Conservation (phyloP, 2,329 filamentous ascomycete genomes). For the Apiospora marii region DNA sequence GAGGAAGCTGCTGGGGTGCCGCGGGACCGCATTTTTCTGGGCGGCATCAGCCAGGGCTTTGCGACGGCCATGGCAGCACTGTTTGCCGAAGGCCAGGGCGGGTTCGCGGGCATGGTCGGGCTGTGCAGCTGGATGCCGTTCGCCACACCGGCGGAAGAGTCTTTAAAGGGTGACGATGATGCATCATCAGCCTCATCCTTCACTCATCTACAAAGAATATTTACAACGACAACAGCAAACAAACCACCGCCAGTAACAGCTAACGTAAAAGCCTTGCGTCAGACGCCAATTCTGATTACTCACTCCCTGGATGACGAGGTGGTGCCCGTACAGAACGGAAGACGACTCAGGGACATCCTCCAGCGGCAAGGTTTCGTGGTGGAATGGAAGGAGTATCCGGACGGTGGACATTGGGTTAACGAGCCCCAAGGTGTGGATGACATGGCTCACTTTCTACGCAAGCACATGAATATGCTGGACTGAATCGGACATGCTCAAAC, state of each 20-base stretch:
- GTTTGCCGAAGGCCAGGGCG: slow-evolving; percentile 22
- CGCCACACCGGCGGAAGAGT: slow-evolving; percentile 11
- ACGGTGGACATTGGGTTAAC: slow-evolving; percentile 38
- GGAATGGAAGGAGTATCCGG: slow-evolving; percentile 40
- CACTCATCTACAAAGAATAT: neutral
- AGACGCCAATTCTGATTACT: slow-evolving; percentile 38
- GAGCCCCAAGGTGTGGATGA: slow-evolving; percentile 39
- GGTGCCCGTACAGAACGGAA: slow-evolving; percentile 39
- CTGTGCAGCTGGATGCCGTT: slow-evolving; percentile 41
- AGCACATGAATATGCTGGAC: neutral
- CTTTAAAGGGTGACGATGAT: neutral
- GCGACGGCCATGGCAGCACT: slow-evolving; percentile 35
- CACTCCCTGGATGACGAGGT: slow-evolving; percentile 41
- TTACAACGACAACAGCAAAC: neutral
- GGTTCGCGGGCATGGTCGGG: slow-evolving; percentile 40
- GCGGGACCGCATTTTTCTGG: slow-evolving; percentile 38
- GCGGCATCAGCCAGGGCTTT: slow-evolving; percentile 44
- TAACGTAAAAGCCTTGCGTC: neutral
- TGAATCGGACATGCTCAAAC: neutral
- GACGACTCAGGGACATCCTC: slow-evolving; percentile 34
- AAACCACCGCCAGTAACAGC: neutral
- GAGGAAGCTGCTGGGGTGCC: slow-evolving; percentile 36
- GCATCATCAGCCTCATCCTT: neutral
- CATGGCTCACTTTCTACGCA: slow-evolving; percentile 32
- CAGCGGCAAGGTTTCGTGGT: slow-evolving; percentile 27